Base-by-base conservation (phyloP, 768 basidiomycete genomes). In the Hysterangium stoloniferum region DNA sequence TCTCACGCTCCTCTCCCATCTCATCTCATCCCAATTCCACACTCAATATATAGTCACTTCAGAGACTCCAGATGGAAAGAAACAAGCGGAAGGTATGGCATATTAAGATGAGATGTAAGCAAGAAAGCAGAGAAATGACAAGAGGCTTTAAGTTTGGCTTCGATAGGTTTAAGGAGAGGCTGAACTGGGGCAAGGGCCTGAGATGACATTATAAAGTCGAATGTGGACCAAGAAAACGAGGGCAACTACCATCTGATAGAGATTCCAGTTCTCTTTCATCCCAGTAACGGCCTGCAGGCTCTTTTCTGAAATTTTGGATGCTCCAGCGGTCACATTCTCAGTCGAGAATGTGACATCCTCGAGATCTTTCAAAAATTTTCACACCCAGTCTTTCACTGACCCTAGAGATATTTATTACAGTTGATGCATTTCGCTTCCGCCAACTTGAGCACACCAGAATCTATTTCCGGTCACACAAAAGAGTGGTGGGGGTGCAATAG, bases 121-220 rank as follows among this genome's bases (percentile, higher is more conserved):
- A 78, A 76, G 58, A 86, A 88, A 3, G 79, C 72, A 12, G 84
- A 84, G 66, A 86, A 88, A 54, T 78, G 77, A 24, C 76, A 71
- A 45, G 74, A 64, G 36, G 67, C 54, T 22, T 61, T 58, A 2
- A 67, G 46, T 19, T 59, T 64, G 32, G 64, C 61, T 40, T 65
- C 57, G 19, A 68, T 59, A 27, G 68, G 59, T 59, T 73, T 68
- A 22, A 85, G 62, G 11, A 85, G 65, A 2, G 80, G 78, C 0
- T 76, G 75, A 48, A 86, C 66, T 40, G 60, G 66, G 3, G 70
- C 62, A 20, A 67, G 65, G 71, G 25, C 78, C 85, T 86, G 49
- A 22, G n/a, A 48, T 13, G 11, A n/a, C 17, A 48, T 52, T 35
- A 48, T 54, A 15, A 61, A 53, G 28, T 47, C 25, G 27, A 48